phyloP scores from a whole-genome alignment of 2,329 filamentous ascomycete genomes.

The Colletotrichum sp. region DNA sequence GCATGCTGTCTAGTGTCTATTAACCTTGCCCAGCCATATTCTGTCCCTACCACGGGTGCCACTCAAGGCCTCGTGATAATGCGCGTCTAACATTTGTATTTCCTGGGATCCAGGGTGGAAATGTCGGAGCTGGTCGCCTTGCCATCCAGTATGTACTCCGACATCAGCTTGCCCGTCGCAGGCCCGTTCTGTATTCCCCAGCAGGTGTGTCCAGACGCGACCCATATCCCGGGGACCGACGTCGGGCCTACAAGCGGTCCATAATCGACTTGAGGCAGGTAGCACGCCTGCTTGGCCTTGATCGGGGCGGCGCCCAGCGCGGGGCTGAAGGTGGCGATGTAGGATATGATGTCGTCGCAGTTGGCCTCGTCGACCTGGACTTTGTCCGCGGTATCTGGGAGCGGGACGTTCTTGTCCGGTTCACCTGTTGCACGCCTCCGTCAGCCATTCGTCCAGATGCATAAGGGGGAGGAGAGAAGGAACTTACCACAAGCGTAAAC shows the following conservation, averaged over 20 bases:
- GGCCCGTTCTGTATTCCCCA: conserved; percentile 99
- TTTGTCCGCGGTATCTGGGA: conserved; percentile 77
- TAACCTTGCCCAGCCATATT: background rate
- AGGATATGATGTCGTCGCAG: conserved; percentile 86
- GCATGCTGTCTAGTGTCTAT: background rate
- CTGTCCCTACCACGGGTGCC: fast-evolving
- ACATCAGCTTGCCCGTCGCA: conserved; percentile 82
- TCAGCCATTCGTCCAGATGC: background rate
- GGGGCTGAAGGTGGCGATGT: conserved; percentile 72
- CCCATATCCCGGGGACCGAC: conserved; percentile 72
- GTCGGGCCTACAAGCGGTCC: conserved; percentile 82
- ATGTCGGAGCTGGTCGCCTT: conserved; percentile 71
- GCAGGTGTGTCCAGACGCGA: conserved; percentile 92
- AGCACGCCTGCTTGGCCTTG: conserved; percentile 85
- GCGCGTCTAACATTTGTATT: conserved; percentile 55
- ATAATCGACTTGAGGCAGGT: conserved; percentile 79
- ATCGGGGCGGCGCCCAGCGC: conserved; percentile 72
- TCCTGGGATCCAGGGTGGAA: conserved; percentile 69
- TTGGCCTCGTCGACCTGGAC: conserved; percentile 77
- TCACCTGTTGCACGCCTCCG: conserved; percentile 55
- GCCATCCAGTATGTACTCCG: conserved; percentile 80
- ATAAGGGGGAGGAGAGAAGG: background rate
- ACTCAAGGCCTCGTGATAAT: background rate
- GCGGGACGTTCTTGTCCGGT: conserved; percentile 75
- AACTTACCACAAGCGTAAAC: conserved; percentile 85